Evolutionary conservation across 306 rosid species (phyloP).

Genomic region (Alnus rubra): DNA sequence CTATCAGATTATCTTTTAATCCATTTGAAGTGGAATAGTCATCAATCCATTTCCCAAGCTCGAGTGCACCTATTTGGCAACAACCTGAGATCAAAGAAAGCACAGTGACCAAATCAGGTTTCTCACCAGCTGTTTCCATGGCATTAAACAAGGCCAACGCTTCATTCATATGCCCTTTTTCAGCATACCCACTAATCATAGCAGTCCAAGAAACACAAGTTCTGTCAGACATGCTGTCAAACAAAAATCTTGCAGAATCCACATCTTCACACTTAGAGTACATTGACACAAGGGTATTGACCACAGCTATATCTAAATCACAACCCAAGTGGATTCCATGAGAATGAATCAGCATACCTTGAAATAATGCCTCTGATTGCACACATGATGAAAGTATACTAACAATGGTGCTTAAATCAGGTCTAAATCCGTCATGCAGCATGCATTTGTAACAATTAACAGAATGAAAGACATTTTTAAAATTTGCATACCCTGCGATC

Average conservation of each 20-base stretch:
- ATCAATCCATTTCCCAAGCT: conserved; percentile 59
- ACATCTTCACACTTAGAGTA: conserved; percentile 64
- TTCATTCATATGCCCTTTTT: conserved; percentile 52
- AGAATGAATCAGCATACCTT: conserved; percentile 56
- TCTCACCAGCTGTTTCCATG: conserved; percentile 56
- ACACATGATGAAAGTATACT: conserved; percentile 53
- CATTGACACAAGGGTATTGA: conserved; percentile 65
- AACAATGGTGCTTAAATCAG: conserved; percentile 59
- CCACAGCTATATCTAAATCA: conserved; percentile 48
- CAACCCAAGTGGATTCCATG: conserved; percentile 66
- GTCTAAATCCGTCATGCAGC: conserved; percentile 41
- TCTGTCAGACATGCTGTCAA: conserved; percentile 48
- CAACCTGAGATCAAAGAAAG: conserved; percentile 68
- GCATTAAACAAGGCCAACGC: conserved; percentile 50
- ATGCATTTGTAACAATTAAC: conserved; percentile 45
- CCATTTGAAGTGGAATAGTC: conserved; percentile 44
- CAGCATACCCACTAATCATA: conserved; percentile 64
- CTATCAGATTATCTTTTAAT: conserved; percentile 45
- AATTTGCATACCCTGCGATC: conserved; percentile 60
- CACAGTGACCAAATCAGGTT: conserved; percentile 62
- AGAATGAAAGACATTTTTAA: conserved; percentile 38
- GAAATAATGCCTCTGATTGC: conserved; percentile 46
- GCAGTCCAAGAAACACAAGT: conserved; percentile 77
- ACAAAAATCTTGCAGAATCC: conserved; percentile 49
- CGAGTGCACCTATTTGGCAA: conserved; percentile 52